A percentile compares a stretch with the other conserved stretches of the same genome.
phyloP scores from a whole-genome alignment of 1,139 yeast species.

The Taphrina wiesneri region DNA sequence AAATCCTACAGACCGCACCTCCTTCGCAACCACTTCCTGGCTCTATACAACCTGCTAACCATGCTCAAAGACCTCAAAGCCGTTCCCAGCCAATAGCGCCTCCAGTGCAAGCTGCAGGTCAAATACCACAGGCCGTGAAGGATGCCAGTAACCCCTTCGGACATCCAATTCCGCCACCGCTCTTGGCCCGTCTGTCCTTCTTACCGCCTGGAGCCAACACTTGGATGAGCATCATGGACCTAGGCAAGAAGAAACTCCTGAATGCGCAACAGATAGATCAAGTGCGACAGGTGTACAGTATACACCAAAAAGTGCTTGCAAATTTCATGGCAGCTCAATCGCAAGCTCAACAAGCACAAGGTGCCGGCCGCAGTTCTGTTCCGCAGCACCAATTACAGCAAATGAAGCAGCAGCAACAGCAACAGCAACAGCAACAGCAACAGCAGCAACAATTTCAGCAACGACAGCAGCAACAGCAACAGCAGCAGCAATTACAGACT shows the following conservation, averaged over 20 bases:
- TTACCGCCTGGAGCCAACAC: constrained; percentile 23
- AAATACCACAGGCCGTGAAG: neutral
- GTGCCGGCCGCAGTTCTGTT: neutral
- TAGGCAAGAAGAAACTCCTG: constrained; percentile 20
- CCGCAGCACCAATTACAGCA: constrained; percentile 19
- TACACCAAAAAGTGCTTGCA: constrained; percentile 15
- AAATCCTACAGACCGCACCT: neutral
- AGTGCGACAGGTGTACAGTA: constrained; percentile 20
- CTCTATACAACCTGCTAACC: neutral
- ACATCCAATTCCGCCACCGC: constrained; percentile 16
- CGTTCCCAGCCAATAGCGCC: neutral
- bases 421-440: constrained; percentile 21
- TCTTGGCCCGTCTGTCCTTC: constrained; percentile 6
- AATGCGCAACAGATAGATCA: constrained; percentile 15
- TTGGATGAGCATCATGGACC: constrained; percentile 19
- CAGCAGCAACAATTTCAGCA: constrained; percentile 22
- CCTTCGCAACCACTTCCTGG: neutral
- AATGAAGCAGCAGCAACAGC: constrained; percentile 9
- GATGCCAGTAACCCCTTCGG: constrained; percentile 17
- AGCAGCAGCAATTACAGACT: neutral
- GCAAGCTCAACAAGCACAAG: constrained; percentile 7
- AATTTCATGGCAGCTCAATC: neutral
- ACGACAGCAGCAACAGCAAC: constrained; percentile 12
- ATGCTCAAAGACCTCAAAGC: constrained; percentile 12
- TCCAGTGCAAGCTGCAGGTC: neutral